Evolutionary conservation across 1,284 basidiomycete species (phyloP).

Genomic region (Sphaerobolus stellatus): DNA sequence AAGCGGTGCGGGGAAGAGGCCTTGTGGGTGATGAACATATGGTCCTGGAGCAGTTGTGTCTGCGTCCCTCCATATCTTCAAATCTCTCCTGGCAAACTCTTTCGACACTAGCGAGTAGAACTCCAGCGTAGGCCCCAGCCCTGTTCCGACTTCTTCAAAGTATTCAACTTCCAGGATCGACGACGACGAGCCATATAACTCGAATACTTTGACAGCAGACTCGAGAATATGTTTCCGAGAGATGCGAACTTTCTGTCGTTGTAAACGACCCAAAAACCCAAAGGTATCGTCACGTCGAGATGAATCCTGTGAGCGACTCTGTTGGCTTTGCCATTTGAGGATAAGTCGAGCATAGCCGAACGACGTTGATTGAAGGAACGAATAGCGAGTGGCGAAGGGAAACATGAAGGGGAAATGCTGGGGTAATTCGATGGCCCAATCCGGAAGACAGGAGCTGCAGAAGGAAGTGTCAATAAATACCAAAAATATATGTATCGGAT

Average conservation of each 20-base stretch:
- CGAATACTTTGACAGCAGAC: constrained; percentile 97
- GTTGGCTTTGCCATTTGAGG: constrained; percentile 85
- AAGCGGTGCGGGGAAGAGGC: constrained; percentile 88
- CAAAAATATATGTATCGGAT: constrained; percentile 21
- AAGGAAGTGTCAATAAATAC: constrained; percentile 1
- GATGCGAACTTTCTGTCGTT: constrained; percentile 96
- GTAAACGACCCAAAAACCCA: constrained; percentile 87
- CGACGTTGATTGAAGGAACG: constrained; percentile 94
- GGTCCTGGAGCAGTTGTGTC: constrained; percentile 61
- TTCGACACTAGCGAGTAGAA: constrained; percentile 94
- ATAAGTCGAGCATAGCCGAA: constrained; percentile 96
- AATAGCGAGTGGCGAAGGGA: constrained; percentile 95
- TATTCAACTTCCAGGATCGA: constrained; percentile 97
- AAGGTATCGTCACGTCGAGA: constrained; percentile 87
- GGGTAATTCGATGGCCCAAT: constrained; percentile 94
- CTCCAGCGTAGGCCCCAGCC: constrained; percentile 96
- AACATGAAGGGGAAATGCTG: constrained; percentile 97
- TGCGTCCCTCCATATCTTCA: constrained; percentile 90
- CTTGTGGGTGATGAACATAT: constrained; percentile 80
- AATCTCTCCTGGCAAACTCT: constrained; percentile 85
- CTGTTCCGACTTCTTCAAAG: constrained; percentile 98
- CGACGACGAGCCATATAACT: constrained; percentile 91
- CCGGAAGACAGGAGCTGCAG: constrained; percentile 85
- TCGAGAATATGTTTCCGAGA: constrained; percentile 92
- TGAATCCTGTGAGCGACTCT: constrained; percentile 68